Evolutionary conservation across 192 early-diverging fungal species (phyloP).

Genomic region (Rhizoclosmatium sp.): DNA sequence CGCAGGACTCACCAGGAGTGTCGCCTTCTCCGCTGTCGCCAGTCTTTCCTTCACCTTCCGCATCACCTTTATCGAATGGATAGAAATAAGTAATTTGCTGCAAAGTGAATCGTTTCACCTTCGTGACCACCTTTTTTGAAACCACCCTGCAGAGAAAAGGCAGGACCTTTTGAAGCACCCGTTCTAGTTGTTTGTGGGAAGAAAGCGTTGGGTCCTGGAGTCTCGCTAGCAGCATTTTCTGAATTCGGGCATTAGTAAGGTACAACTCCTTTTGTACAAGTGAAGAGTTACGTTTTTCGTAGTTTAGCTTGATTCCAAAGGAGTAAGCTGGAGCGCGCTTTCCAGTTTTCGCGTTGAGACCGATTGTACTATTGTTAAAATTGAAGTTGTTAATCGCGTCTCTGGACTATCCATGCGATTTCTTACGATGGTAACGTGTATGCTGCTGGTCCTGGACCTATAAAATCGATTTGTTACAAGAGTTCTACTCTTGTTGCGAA

Average conservation of each 20-base stretch:
- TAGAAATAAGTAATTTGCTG: not conserved
- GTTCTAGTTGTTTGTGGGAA: constrained; percentile 64
- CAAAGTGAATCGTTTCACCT: not conserved
- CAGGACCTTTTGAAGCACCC: constrained; percentile 61
- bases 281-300: constrained; percentile 42
- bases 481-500: not conserved
- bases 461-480: not conserved
- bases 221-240: constrained; percentile 40
- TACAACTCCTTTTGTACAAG: not conserved
- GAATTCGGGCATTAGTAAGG: constrained; percentile 9
- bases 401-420: not conserved
- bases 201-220: constrained; percentile 63
- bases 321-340: constrained; percentile 66
- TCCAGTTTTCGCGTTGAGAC: constrained; percentile 52
- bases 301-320: constrained; percentile 61
- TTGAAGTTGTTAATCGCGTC: not conserved
- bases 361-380: constrained; percentile 51
- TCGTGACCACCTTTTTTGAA: constrained; percentile 54
- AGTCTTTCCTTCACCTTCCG: constrained; percentile 12
- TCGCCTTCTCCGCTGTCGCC: constrained; percentile 46
- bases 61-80: constrained; percentile 7
- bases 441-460: constrained; percentile 68
- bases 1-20: constrained; percentile 53
- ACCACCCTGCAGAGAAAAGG: constrained; percentile 61
- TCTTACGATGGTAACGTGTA: constrained; percentile 65